Evolutionary conservation across 345 rosid genomes (phyloP).

Genomic region (Arabis alpina): DNA sequence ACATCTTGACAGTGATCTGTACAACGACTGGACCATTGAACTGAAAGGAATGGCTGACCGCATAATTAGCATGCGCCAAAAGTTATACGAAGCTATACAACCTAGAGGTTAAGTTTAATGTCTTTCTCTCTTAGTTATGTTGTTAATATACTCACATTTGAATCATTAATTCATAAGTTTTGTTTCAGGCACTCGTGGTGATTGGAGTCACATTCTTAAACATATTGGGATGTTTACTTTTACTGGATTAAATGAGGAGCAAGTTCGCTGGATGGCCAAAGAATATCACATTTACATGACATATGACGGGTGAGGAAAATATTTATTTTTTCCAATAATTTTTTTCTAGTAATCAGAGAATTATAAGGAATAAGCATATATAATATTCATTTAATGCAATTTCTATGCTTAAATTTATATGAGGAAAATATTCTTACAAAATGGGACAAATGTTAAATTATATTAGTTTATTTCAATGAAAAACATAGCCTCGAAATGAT

Average conservation of each 20-base stretch:
- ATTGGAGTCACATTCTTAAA: slow-evolving; percentile 68
- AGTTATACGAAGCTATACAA: slow-evolving; percentile 60
- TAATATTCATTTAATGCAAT: neutral
- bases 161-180: neutral
- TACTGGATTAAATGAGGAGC: slow-evolving; percentile 58
- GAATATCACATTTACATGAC: slow-evolving; percentile 69
- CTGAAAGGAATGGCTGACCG: slow-evolving; percentile 80
- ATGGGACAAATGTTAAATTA: too few species aligned
- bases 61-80: slow-evolving; percentile 68
- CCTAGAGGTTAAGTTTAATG: slow-evolving; percentile 53
- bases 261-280: slow-evolving; percentile 57
- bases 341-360: too few species aligned
- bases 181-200: slow-evolving; percentile 63
- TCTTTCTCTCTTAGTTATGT: neutral
- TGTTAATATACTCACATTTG: neutral
- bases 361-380: neutral
- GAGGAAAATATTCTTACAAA: too few species aligned
- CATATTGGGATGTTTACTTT: slow-evolving; percentile 73
- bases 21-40: slow-evolving; percentile 69
- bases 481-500: neutral
- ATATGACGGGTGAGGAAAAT: slow-evolving; percentile 53
- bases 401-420: too few species aligned
- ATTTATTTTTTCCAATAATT: neutral
- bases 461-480: too few species aligned
- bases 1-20: slow-evolving; percentile 53